Evolutionary conservation across 805 yeast species (phyloP).

Genomic region (Barnettozyma californica): DNA sequence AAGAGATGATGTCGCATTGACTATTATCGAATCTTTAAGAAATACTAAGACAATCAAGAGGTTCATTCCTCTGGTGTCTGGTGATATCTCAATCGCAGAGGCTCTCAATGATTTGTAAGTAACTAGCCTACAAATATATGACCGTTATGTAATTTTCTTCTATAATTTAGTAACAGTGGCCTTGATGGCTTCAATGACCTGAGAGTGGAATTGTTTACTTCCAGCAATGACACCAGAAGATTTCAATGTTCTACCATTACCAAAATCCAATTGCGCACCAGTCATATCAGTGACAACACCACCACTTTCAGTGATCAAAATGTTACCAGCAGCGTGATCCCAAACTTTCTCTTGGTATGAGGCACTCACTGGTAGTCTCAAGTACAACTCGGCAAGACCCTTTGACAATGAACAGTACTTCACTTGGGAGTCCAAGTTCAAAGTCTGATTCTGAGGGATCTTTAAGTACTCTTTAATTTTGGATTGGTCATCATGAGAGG

Average conservation of each 20-base stretch:
- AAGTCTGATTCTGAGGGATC: constrained; percentile 53
- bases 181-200: constrained; percentile 28
- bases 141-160: not conserved
- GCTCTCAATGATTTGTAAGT: constrained; percentile 11
- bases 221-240: constrained; percentile 96
- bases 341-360: constrained; percentile 89
- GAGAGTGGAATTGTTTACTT: constrained; percentile 26
- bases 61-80: constrained; percentile 40
- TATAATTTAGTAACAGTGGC: constrained; percentile 9
- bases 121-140: not conserved
- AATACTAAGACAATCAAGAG: constrained; percentile 35
- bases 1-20: constrained; percentile 54
- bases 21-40: constrained; percentile 34
- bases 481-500: constrained; percentile 83
- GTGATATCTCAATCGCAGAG: constrained; percentile 27
- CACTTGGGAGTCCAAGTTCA: constrained; percentile 92
- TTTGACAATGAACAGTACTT: constrained; percentile 88
- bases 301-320: constrained; percentile 84
- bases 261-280: constrained; percentile 73
- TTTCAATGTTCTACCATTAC: constrained; percentile 70
- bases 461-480: constrained; percentile 60
- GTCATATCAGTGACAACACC: constrained; percentile 84
- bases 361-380: constrained; percentile 76
- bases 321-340: constrained; percentile 98
- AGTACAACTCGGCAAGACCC: constrained; percentile 89